Conservation (phyloP, 1,284 basidiomycete species). For the Boletus albobrunnescens region DNA sequence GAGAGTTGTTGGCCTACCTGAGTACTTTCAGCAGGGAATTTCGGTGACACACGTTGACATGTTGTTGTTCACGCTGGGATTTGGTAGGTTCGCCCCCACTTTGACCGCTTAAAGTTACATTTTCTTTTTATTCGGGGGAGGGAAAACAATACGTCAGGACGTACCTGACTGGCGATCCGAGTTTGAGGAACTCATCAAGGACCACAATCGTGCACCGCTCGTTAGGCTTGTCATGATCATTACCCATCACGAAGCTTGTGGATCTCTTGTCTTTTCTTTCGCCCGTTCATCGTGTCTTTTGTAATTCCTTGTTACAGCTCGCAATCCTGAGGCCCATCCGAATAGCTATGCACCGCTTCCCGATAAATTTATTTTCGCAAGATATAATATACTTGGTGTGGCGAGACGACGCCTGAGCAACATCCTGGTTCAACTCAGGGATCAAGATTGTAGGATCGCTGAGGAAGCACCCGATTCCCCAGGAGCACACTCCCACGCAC, state of each 20-base stretch:
- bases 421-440: no score
- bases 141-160: conserved; percentile 20
- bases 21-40: conserved; percentile 10
- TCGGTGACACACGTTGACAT: conserved; percentile 25
- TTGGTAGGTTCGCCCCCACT: conserved; percentile 11
- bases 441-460: conserved; percentile 21
- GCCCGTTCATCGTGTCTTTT: no score
- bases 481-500: conserved; percentile 11
- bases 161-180: conserved; percentile 8
- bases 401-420: conserved; percentile 7
- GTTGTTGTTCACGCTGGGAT: conserved; percentile 29
- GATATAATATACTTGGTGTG: conserved; percentile 7
- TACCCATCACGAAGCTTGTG: conserved; percentile 26
- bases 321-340: background rate
- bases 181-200: conserved; percentile 14
- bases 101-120: background rate
- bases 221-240: conserved; percentile 23
- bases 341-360: background rate
- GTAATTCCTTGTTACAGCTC: conserved; percentile 6
- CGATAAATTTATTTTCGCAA: background rate
- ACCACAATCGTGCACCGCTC: conserved; percentile 4
- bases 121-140: conserved; percentile 12
- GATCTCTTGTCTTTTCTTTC: background rate
- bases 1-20: conserved; percentile 14
- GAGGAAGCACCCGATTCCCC: conserved; percentile 16